Evolutionary conservation across 2,329 filamentous ascomycete genomes (phyloP).

Genomic region (Polytolypa hystricis): DNA sequence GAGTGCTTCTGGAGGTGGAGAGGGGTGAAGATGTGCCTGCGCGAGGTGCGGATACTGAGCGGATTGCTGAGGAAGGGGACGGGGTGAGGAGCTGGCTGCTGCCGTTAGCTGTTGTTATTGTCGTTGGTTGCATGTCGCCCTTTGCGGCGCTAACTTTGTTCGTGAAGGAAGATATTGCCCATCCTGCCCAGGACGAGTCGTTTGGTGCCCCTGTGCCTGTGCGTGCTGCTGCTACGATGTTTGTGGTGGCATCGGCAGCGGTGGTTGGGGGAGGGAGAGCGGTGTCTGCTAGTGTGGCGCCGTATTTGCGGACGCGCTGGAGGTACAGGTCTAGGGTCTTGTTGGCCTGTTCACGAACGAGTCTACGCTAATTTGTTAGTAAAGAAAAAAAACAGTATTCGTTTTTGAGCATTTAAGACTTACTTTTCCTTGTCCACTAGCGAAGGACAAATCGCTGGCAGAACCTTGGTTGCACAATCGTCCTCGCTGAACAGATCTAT

Average conservation of each 20-base stretch:
- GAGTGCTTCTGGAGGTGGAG: constrained; percentile 14
- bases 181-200: constrained; percentile 73
- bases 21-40: constrained; percentile 22
- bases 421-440: constrained; percentile 89
- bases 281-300: constrained; percentile 67
- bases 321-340: constrained; percentile 84
- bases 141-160: constrained; percentile 79
- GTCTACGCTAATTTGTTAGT: constrained; percentile 23
- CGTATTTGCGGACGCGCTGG: constrained; percentile 68
- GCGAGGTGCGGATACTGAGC: constrained; percentile 41
- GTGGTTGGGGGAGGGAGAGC: constrained; percentile 56
- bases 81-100: constrained; percentile 16
- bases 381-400: background rate
- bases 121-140: constrained; percentile 66
- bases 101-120: constrained; percentile 29
- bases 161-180: constrained; percentile 97
- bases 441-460: constrained; percentile 73
- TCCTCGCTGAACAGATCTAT: constrained; percentile 79
- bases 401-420: constrained; percentile 10
- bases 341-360: constrained; percentile 80
- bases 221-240: constrained; percentile 45
- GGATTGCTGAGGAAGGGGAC: constrained; percentile 31
- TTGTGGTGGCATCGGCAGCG: constrained; percentile 21
- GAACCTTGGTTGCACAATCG: constrained; percentile 71
- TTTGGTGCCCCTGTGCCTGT: constrained; percentile 73